These are phyloP conservation scores for Carex cristatella DNA, from an alignment of 176 grass and related monocot genomes.

Conservation along the genomic window DNA sequence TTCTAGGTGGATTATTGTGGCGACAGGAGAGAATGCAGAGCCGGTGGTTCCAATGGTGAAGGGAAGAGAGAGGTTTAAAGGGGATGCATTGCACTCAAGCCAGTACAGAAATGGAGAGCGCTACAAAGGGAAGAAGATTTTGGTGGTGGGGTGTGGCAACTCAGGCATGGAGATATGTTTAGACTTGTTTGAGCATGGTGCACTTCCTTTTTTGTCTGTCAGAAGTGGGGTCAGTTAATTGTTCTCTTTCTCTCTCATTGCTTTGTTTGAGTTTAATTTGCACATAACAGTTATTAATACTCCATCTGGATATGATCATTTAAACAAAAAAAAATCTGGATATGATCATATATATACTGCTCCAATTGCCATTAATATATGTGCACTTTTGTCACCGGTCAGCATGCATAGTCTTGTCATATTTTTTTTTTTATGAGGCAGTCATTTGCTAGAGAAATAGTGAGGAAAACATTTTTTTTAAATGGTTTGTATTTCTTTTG, in stretches of 20 bases:
- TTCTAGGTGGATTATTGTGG: constrained; percentile 85
- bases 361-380: not conserved
- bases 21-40: constrained; percentile 90
- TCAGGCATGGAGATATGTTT: constrained; percentile 97
- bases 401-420: not conserved
- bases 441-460: not conserved
- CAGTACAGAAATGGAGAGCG: constrained; percentile 66
- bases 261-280: not conserved
- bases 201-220: constrained; percentile 85
- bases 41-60: constrained; percentile 58
- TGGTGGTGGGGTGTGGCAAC: constrained; percentile 90
- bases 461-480: not conserved
- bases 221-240: constrained; percentile 58
- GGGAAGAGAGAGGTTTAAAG: constrained; percentile 60
- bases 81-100: constrained; percentile 70
- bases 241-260: not conserved
- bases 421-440: not conserved
- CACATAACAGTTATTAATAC: not conserved
- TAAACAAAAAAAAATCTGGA: too few relatives aligned
- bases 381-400: not conserved
- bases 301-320: not conserved
- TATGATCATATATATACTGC: not conserved
- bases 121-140: constrained; percentile 59
- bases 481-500: not conserved
- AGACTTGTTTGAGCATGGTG: constrained; percentile 74